phyloP scores from a whole-genome alignment of 176 grass and related monocot genomes.

The Tuctoria greenei region DNA sequence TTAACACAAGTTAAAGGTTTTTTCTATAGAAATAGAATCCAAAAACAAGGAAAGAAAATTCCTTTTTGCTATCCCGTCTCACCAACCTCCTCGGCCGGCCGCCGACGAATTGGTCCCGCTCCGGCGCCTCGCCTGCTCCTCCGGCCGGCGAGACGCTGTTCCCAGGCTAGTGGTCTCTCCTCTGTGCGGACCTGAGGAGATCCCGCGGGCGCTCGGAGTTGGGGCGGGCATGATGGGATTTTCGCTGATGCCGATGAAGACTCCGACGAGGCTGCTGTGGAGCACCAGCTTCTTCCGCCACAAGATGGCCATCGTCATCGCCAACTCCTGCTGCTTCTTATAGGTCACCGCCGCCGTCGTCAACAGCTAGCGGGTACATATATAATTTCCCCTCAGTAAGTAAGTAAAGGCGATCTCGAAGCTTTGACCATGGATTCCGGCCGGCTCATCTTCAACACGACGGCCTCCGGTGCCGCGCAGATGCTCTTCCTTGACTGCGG shows the following conservation, averaged over 20 bases:
- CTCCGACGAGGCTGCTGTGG: constrained; percentile 87
- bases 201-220: constrained; percentile 30
- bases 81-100: constrained; percentile 20
- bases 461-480: constrained; percentile 48
- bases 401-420: constrained; percentile 31
- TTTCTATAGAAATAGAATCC: constrained; percentile 9
- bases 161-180: constrained; percentile 42
- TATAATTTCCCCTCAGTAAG: neutral
- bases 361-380: constrained; percentile 41
- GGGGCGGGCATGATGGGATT: constrained; percentile 71
- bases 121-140: constrained; percentile 23
- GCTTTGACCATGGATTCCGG: constrained; percentile 67
- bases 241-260: constrained; percentile 82
- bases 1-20: constrained; percentile 21
- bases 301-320: constrained; percentile 71
- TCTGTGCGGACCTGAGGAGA: constrained; percentile 54
- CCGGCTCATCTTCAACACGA: constrained; percentile 75
- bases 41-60: constrained; percentile 21
- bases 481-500: constrained; percentile 75
- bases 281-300: constrained; percentile 99
- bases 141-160: constrained; percentile 33
- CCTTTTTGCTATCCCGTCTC: constrained; percentile 1
- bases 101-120: constrained; percentile 42
- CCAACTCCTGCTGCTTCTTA: constrained; percentile 74
- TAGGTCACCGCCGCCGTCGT: constrained; percentile 36